Evolutionary conservation across 75 land plant species (phyloP).

Genomic region (Adiantum capillusveneris): DNA sequence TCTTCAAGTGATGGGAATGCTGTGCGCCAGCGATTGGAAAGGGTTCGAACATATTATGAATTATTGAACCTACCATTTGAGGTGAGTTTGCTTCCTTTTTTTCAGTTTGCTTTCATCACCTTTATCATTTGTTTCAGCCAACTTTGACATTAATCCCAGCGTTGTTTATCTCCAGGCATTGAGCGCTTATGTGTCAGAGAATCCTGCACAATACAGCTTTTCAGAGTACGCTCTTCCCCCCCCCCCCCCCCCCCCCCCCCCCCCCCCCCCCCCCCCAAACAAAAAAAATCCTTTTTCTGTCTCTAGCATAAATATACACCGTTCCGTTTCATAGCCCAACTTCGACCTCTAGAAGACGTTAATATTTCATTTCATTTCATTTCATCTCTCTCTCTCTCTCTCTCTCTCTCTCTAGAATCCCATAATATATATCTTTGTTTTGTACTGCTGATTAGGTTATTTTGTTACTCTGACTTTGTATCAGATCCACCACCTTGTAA

Average conservation of each 20-base stretch:
- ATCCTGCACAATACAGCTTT: conserved; percentile 52
- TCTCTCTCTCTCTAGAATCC: too few relatives aligned
- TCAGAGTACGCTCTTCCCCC: conserved; percentile 50
- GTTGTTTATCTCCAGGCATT: conserved; percentile 56
- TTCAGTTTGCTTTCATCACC: neutral
- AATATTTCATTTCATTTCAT: too few relatives aligned
- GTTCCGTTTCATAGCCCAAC: too few relatives aligned
- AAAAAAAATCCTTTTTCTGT: too few relatives aligned
- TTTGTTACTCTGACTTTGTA: too few relatives aligned
- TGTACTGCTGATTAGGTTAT: too few relatives aligned
- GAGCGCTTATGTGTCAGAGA: conserved; percentile 79
- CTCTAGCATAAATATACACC: too few relatives aligned
- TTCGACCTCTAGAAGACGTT: too few relatives aligned
- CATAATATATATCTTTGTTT: too few relatives aligned
- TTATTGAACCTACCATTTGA: conserved; percentile 93
- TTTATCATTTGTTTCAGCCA: neutral
- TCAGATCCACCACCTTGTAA: too few relatives aligned
- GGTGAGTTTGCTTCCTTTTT: conserved; percentile 20
- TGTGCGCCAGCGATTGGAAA: conserved; percentile 73
- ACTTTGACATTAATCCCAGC: neutral
- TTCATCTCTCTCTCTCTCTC: too few relatives aligned
- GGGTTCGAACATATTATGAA: conserved; percentile 82
- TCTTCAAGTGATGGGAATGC: conserved; percentile 60
- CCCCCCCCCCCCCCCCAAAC: neutral
- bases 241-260: neutral